Percentiles rank a stretch among this genome's conserved stretches.
phyloP scores from a whole-genome alignment of 768 basidiomycete species.

The Pisolithus tinctorius region DNA sequence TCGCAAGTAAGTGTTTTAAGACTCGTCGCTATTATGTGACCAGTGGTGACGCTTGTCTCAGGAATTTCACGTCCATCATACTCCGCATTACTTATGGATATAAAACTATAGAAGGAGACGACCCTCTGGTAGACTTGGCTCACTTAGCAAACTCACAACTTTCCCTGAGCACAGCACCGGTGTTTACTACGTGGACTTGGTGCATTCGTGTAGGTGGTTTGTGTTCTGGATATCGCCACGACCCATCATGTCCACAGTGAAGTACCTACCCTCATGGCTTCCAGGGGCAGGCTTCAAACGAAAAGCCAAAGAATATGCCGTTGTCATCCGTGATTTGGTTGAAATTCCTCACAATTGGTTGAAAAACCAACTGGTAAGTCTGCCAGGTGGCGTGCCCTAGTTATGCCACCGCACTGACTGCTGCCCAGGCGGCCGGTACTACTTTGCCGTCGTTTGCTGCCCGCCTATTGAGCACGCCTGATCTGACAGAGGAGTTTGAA shows the following conservation, averaged over 20 bases:
- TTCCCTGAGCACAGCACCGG: constrained; percentile 3
- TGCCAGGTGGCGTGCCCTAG: background rate
- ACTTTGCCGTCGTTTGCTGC: constrained; percentile 11
- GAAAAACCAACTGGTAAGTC: constrained; percentile 13
- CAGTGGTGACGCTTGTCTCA: background rate
- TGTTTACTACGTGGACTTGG: constrained; percentile 10
- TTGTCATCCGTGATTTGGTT: constrained; percentile 1
- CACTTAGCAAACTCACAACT: constrained; percentile 22
- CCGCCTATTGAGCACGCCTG: constrained; percentile 4
- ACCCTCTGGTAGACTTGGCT: constrained; percentile 29
- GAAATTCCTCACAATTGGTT: constrained; percentile 10
- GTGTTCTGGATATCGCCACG: background rate
- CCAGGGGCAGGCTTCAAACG: constrained; percentile 15
- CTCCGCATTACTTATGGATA: constrained; percentile 36
- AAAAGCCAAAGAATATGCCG: constrained; percentile 5
- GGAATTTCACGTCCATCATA: constrained; percentile 18
- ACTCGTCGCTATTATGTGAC: background rate
- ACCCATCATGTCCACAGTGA: constrained; percentile 10
- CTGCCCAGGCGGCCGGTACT: constrained; percentile 9
- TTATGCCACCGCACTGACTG: background rate
- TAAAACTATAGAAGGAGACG: constrained; percentile 27
- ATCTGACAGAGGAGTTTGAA: constrained; percentile 7
- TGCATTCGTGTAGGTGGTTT: constrained; percentile 10
- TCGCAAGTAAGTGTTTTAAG: constrained; percentile 8
- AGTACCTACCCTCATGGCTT: constrained; percentile 17